Evolutionary conservation across 2,329 filamentous ascomycete genomes (phyloP), one percentile per base, ranked within the genome.

Genomic region (Acrodontium crateriforme): DNA sequence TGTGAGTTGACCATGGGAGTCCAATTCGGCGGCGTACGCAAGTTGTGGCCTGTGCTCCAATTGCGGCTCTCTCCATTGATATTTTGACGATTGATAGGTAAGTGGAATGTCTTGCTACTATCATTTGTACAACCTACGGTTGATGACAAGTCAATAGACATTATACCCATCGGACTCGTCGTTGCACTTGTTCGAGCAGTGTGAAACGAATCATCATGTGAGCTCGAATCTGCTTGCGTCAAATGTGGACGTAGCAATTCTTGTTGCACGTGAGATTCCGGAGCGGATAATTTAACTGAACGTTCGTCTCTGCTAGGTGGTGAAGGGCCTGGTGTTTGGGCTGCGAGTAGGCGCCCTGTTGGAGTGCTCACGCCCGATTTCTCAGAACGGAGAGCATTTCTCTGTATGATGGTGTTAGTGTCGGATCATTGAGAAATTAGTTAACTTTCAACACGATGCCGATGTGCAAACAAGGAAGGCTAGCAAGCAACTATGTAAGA

Each of bases 161-260:
- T 12, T 8, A 22, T 22, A 4, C 8, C 4, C 20, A 12, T 47
- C 9, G 43, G 37, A 19, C 55, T 51, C 14, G 50, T 50, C 4
- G 45, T 37, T 7, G 45, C 47, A 10, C 57, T 54, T 38, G 63
- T 60, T 31, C 50, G 47, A 8, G 60, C 60, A 1, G 60, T 64
- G 24, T 47, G 54, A 39, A 62, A 63, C 0, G 59, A 63, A 15
- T 62, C 60, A 17, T 58, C 57, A 13, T 54, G 59, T 5, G 60
- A 63, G 6, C 59, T 52, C 4, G 42, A 33, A 27, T 41, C 42
- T 10, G 20, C 13, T n/a, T n/a, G n/a, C n/a, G n/a, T n/a, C n/a
- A n/a, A n/a, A n/a, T n/a, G 21, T 40, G 36, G 11, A 12, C 20
- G n/a, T 12, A 22, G 20, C 20, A 12, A 5, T 10, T 22, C 8